Evolutionary conservation across 2,329 filamentous ascomycete species (phyloP).

Genomic region (Calonectria hongkongensis): DNA sequence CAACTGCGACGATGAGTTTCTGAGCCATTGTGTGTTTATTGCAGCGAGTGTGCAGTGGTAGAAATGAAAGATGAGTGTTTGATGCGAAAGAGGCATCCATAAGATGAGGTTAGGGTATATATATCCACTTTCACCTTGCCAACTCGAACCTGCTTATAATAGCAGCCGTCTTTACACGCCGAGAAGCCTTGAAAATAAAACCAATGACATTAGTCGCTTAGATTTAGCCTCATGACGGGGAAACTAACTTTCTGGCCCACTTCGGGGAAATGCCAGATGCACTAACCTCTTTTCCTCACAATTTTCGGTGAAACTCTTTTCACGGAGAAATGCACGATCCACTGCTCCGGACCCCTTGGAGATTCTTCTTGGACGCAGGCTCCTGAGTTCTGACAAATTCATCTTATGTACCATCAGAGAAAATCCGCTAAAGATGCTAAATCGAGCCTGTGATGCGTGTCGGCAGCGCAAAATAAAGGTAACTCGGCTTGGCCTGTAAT

Average conservation of each 20-base stretch:
- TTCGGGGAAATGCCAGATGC: background rate
- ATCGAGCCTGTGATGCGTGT: constrained; percentile 21
- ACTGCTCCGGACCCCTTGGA: background rate
- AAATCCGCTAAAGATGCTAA: background rate
- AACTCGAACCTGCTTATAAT: too few relatives aligned
- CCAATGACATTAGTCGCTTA: too few relatives aligned
- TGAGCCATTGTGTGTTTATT: background rate
- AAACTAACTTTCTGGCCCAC: background rate
- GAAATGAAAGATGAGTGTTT: too few relatives aligned
- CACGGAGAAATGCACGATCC: background rate
- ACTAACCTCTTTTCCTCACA: constrained; percentile 1
- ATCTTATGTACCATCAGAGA: background rate
- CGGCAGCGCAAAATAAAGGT: constrained; percentile 22
- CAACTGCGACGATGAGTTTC: background rate
- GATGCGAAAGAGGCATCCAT: too few relatives aligned
- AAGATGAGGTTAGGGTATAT: too few relatives aligned
- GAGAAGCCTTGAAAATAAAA: too few relatives aligned
- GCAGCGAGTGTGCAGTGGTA: too few relatives aligned
- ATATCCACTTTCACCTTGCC: too few relatives aligned
- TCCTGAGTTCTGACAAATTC: background rate
- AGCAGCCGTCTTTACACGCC: too few relatives aligned
- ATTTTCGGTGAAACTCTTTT: background rate
- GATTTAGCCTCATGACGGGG: too few relatives aligned
- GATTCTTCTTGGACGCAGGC: background rate
- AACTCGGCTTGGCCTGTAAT: background rate